phyloP scores from a whole-genome alignment of 225 moss, liverwort and hornwort species.

The Physcomitrellopsis africana region DNA sequence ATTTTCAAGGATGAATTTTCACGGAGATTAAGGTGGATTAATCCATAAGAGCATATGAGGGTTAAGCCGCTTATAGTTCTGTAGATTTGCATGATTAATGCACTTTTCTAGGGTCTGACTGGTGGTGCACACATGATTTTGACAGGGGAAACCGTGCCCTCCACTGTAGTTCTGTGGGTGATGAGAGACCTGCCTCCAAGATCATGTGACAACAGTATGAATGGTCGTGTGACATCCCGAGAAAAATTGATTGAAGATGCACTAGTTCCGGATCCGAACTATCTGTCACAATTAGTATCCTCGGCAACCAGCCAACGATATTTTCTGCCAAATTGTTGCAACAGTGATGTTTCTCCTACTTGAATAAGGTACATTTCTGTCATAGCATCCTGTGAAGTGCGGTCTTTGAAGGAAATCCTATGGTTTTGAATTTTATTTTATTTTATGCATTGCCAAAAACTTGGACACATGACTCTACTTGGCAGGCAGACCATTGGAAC shows the following conservation, averaged over 20 bases:
- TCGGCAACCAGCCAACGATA: constrained; percentile 41
- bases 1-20: not conserved
- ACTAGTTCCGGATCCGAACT: constrained; percentile 47
- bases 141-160: constrained; percentile 87
- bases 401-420: not conserved
- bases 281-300: constrained; percentile 40
- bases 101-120: not conserved
- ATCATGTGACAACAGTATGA: constrained; percentile 47
- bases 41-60: no score
- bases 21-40: not conserved
- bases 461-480: no score
- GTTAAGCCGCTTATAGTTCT: no score
- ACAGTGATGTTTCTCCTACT: constrained; percentile 57
- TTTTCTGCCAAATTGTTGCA: constrained; percentile 51
- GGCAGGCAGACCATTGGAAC: constrained; percentile 26
- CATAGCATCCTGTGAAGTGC: not conserved
- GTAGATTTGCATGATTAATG: not conserved
- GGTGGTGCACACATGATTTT: constrained; percentile 9
- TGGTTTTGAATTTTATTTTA: not conserved
- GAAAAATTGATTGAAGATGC: constrained; percentile 53
- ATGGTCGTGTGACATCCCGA: constrained; percentile 36
- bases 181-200: constrained; percentile 87
- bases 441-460: not conserved
- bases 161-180: constrained; percentile 87
- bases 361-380: constrained; percentile 37